Conservation (phyloP, 768 basidiomycete genomes). For the Tephrocybe sp. region DNA sequence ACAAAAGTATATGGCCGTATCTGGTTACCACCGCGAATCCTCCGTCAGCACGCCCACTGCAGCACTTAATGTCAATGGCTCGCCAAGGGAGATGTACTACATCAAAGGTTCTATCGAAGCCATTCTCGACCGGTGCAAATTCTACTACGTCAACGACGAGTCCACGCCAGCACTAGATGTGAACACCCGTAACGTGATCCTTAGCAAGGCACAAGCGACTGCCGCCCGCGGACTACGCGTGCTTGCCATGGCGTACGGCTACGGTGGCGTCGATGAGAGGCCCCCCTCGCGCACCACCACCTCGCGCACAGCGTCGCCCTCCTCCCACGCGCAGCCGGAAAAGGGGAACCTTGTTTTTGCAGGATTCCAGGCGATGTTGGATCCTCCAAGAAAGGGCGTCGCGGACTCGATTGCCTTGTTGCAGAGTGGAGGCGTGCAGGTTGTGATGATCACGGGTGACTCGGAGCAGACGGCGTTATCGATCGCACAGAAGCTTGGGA, state of each 20-base stretch:
- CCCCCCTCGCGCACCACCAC: slow-evolving; percentile 25
- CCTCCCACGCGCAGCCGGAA: slow-evolving; percentile 22
- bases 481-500: slow-evolving; percentile 84
- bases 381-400: slow-evolving; percentile 94
- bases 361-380: slow-evolving; percentile 94
- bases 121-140: slow-evolving; percentile 82
- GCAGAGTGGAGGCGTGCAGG: slow-evolving; percentile 85
- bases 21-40: slow-evolving; percentile 60
- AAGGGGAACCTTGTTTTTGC: slow-evolving; percentile 76
- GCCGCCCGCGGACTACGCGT: slow-evolving; percentile 82
- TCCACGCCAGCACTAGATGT: slow-evolving; percentile 81
- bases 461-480: slow-evolving; percentile 88
- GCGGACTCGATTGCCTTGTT: slow-evolving; percentile 82
- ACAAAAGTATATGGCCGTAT: slow-evolving; percentile 90
- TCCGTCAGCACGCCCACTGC: slow-evolving; percentile 8
- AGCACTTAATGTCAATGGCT: slow-evolving; percentile 28
- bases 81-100: slow-evolving; percentile 76
- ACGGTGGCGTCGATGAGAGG: slow-evolving; percentile 50
- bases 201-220: slow-evolving; percentile 67
- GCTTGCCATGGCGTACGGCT: slow-evolving; percentile 90
- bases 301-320: slow-evolving; percentile 29
- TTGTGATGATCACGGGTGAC: slow-evolving; percentile 99
- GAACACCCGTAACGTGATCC: slow-evolving; percentile 65
- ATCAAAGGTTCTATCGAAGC: slow-evolving; percentile 92
- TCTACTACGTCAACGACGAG: slow-evolving; percentile 88